Conservation (phyloP, 2,329 filamentous ascomycete genomes). For the Aphanocladium album region DNA sequence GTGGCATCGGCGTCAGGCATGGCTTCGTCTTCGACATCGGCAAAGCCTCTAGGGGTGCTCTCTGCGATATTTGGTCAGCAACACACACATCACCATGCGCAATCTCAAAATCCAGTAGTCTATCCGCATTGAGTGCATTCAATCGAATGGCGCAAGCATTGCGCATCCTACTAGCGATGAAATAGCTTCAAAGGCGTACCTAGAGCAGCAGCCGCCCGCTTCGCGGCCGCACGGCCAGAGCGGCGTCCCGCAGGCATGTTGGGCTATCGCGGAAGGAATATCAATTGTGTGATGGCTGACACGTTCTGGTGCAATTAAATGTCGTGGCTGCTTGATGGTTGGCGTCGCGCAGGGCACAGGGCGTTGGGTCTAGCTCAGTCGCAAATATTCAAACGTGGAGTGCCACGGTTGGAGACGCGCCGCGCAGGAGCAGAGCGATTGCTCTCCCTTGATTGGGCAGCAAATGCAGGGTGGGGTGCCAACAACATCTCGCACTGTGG, state of each 20-base stretch:
- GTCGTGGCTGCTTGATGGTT: neutral
- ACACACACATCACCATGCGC: neutral
- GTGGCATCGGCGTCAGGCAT: conserved; percentile 29
- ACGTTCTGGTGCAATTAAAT: neutral
- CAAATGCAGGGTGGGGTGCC: neutral
- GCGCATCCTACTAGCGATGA: neutral
- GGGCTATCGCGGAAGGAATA: neutral
- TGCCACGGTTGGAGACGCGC: conserved; percentile 24
- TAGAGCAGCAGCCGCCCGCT: conserved; percentile 48
- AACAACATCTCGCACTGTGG: conserved; percentile 17
- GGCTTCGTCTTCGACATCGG: conserved; percentile 35
- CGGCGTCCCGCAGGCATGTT: conserved; percentile 34
- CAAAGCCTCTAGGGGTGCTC: conserved; percentile 38
- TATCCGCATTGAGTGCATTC: neutral
- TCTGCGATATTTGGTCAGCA: conserved; percentile 24
- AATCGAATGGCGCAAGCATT: neutral
- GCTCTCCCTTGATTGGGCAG: conserved; percentile 23
- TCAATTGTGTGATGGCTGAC: neutral
- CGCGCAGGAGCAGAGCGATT: conserved; percentile 12
- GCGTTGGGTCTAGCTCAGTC: neutral
- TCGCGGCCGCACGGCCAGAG: conserved; percentile 49
- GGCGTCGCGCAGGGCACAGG: neutral
- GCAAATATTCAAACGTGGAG: neutral
- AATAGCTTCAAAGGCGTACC: conserved; percentile 34
- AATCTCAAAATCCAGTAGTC: no score